Conservation (phyloP, 1,284 basidiomycete species). For the Fomitiporia mediterranea region DNA sequence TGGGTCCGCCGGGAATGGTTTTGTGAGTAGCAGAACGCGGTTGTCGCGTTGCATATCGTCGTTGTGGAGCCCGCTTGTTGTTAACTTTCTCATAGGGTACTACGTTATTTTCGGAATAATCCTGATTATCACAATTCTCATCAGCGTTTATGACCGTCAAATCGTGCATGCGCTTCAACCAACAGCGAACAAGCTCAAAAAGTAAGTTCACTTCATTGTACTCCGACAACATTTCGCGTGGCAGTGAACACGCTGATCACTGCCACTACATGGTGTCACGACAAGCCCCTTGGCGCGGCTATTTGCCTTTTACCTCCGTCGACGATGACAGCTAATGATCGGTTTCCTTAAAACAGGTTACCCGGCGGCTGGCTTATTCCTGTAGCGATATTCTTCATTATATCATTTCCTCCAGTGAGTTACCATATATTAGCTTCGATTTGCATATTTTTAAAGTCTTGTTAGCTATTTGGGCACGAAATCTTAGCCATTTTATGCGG, state of each 20-base stretch:
- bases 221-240: not conserved
- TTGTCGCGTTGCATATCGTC: not conserved
- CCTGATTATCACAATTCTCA: conserved; percentile 41
- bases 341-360: conserved; percentile 7
- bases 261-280: not conserved
- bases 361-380: conserved; percentile 47
- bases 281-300: not conserved
- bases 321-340: no score
- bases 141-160: conserved; percentile 51
- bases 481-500: conserved; percentile 72
- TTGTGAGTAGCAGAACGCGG: conserved; percentile 36
- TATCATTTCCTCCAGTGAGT: conserved; percentile 35
- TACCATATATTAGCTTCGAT: conserved; percentile 26
- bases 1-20: conserved; percentile 48
- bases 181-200: conserved; percentile 46
- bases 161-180: conserved; percentile 58
- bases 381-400: conserved; percentile 38
- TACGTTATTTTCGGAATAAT: conserved; percentile 31
- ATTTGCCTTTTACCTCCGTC: no score
- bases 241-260: not conserved
- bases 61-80: not conserved
- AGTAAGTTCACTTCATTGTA: conserved; percentile 24
- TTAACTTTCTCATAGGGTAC: conserved; percentile 29
- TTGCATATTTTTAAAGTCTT: not conserved
- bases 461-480: conserved; percentile 70